Conservation (phyloP, 1,139 yeast species). For the Hyphopichia burtonii region DNA sequence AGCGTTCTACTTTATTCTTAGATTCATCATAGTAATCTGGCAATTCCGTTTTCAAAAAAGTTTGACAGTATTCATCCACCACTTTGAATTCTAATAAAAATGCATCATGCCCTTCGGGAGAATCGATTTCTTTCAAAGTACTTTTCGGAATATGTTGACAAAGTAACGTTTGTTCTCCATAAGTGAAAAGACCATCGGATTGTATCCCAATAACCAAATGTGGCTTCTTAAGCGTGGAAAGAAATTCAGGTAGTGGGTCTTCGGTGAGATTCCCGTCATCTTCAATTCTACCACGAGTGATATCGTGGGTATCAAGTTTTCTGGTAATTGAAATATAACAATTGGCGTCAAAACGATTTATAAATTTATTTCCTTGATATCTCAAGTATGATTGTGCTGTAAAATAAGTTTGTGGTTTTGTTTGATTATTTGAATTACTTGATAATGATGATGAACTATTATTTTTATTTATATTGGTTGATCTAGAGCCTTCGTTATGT, state of each 20-base stretch:
- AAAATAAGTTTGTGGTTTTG: conserved; percentile 79
- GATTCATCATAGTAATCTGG: conserved; percentile 52
- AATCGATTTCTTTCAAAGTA: conserved; percentile 64
- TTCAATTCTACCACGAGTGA: conserved; percentile 71
- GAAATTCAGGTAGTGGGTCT: conserved; percentile 42
- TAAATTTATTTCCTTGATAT: conserved; percentile 90
- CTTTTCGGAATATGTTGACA: conserved; percentile 77
- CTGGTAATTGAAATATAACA: conserved; percentile 93
- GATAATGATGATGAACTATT: conserved; percentile 7
- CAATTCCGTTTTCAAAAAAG: conserved; percentile 58
- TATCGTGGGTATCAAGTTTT: conserved; percentile 92
- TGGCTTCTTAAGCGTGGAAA: conserved; percentile 64
- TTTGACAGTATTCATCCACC: conserved; percentile 68
- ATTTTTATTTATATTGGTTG: conserved; percentile 10
- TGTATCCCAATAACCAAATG: conserved; percentile 83
- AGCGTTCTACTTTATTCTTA: conserved; percentile 47
- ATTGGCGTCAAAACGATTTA: conserved; percentile 89
- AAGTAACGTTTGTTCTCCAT: conserved; percentile 82
- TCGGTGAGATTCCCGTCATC: conserved; percentile 24
- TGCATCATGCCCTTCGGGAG: conserved; percentile 99
- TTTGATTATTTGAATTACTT: conserved; percentile 13
- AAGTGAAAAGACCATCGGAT: conserved; percentile 91
- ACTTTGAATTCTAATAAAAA: conserved; percentile 84
- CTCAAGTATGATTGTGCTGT: conserved; percentile 94
- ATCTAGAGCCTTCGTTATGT: conserved; percentile 43